Evolutionary conservation across 257 asterid species (phyloP).

Genomic region (Ehretia macrophylla): DNA sequence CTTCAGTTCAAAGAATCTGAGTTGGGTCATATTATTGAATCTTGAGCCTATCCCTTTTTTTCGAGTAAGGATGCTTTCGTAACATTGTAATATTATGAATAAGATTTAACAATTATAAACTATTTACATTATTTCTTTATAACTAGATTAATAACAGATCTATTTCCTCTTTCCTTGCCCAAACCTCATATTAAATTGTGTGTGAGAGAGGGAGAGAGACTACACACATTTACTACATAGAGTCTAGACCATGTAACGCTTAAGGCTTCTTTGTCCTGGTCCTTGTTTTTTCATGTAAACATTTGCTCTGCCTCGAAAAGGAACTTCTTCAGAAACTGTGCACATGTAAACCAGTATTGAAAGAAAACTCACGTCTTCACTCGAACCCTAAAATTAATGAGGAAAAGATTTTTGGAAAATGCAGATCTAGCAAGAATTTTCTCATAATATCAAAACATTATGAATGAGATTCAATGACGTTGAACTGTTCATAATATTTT

Average conservation of each 20-base stretch:
- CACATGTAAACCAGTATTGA: slow-evolving; percentile 27
- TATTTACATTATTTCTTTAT: too few relatives aligned
- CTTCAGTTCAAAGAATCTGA: slow-evolving; percentile 31
- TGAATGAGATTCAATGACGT: too few relatives aligned
- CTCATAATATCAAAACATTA: too few relatives aligned
- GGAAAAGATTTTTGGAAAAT: background rate
- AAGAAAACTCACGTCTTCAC: background rate
- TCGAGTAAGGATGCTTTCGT: too few relatives aligned
- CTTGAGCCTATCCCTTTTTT: background rate
- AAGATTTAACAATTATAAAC: too few relatives aligned
- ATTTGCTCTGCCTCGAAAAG: slow-evolving; percentile 36
- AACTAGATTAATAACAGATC: too few relatives aligned
- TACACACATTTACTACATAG: background rate
- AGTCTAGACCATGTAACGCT: background rate
- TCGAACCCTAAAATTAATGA: slow-evolving; percentile 14
- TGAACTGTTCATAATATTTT: too few relatives aligned
- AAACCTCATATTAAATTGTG: background rate
- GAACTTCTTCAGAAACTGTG: slow-evolving; percentile 19
- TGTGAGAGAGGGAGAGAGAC: background rate
- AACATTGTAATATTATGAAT: too few relatives aligned
- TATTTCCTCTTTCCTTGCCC: background rate
- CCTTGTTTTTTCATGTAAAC: slow-evolving; percentile 11
- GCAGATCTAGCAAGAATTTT: too few relatives aligned
- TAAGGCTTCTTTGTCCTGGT: background rate
- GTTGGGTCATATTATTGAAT: slow-evolving; percentile 19